phyloP scores from a whole-genome alignment of 1,284 basidiomycete species.

The Ustilago crameri region DNA sequence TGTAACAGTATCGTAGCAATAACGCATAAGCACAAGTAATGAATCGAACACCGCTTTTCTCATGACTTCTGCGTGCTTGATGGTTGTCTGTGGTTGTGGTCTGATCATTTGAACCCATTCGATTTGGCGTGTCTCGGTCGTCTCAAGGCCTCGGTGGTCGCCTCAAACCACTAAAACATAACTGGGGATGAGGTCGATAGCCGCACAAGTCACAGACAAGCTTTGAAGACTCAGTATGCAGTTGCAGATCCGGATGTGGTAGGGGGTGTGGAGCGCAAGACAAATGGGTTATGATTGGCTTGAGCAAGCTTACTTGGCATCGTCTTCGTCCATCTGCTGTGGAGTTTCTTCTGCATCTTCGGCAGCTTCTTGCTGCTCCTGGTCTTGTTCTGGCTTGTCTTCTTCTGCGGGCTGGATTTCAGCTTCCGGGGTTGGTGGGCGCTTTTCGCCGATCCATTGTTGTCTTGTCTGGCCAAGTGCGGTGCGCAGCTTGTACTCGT shows the following conservation, averaged over 20 bases:
- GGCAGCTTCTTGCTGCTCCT: conserved; percentile 2
- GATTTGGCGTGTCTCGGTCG: no score
- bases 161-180: no score
- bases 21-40: conserved; percentile 25
- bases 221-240: no score
- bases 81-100: neutral
- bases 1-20: conserved; percentile 45
- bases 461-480: conserved; percentile 26
- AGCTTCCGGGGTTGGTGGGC: conserved; percentile 20
- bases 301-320: neutral
- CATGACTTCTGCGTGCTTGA: neutral
- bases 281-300: no score
- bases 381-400: conserved; percentile 2
- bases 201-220: no score
- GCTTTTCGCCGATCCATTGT: conserved; percentile 33
- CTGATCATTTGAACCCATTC: neutral
- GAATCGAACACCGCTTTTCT: conserved; percentile 22
- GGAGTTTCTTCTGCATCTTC: neutral
- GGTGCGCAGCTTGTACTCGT: conserved; percentile 42
- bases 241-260: no score
- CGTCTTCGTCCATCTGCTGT: conserved; percentile 6
- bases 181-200: no score
- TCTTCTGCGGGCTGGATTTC: conserved; percentile 6
- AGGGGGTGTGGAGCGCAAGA: no score
- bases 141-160: no score